Percentiles rank a stretch among this genome's conserved stretches.
phyloP scores from a whole-genome alignment of 129 eudicot species.

The Saposhnikovia divaricata region DNA sequence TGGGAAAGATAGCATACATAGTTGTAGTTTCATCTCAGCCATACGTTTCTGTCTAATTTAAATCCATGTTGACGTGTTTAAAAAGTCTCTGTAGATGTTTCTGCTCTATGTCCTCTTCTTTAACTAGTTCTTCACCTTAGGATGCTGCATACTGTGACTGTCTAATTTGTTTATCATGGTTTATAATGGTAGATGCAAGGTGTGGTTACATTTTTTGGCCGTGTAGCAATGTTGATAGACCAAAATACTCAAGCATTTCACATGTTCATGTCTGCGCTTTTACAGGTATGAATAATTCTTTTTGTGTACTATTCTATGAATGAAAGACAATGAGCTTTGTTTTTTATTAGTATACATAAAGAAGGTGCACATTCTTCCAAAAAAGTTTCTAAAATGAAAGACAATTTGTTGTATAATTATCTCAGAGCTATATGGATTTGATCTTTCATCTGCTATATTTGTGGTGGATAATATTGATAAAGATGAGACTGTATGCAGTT shows the following conservation, averaged over 20 bases:
- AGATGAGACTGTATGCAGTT: constrained; percentile 37
- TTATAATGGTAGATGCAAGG: constrained; percentile 61
- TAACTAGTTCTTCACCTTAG: neutral
- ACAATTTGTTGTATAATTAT: neutral
- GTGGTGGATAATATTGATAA: neutral
- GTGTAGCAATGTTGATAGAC: constrained; percentile 70
- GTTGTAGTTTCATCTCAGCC: neutral
- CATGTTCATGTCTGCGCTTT: constrained; percentile 86
- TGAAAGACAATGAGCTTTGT: neutral
- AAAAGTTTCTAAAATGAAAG: neutral
- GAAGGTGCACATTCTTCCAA: neutral
- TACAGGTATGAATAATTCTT: constrained; percentile 50
- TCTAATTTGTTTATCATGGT: neutral
- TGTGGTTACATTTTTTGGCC: constrained; percentile 77
- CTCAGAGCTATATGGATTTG: neutral
- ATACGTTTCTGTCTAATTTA: neutral
- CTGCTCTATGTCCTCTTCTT: neutral
- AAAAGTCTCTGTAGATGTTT: neutral
- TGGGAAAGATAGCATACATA: neutral
- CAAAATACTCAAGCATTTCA: constrained; percentile 94
- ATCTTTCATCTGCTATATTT: neutral
- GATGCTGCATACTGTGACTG: neutral
- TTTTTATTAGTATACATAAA: neutral
- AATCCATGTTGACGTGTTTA: neutral
- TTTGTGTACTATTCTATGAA: neutral